Conservation (phyloP, 441 rosid genomes). For the California macrophylla region DNA sequence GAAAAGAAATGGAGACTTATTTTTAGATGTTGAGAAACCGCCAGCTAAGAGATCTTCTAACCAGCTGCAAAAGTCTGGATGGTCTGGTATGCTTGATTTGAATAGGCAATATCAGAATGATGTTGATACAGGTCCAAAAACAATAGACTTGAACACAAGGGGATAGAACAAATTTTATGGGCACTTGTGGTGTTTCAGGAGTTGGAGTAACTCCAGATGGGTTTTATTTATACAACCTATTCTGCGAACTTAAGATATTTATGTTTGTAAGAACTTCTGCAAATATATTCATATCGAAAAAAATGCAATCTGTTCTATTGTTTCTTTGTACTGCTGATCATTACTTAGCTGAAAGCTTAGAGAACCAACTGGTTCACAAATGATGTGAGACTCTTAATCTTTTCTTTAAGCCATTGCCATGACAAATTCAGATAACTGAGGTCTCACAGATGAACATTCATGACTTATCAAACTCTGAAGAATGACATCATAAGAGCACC, state of each 20-base stretch:
- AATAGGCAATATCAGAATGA: constrained; percentile 36
- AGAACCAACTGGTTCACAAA: too few species aligned
- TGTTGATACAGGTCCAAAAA: neutral
- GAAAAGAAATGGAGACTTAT: constrained; percentile 36
- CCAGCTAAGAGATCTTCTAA: constrained; percentile 30
- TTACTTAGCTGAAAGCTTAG: too few species aligned
- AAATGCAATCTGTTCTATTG: neutral
- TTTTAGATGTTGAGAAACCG: constrained; percentile 36
- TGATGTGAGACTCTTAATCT: too few species aligned
- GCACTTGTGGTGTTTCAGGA: too few species aligned
- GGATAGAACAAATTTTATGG: constrained; percentile 20
- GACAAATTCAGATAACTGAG: too few species aligned
- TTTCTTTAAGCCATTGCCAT: too few species aligned
- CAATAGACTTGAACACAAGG: constrained; percentile 41
- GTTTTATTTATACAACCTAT: neutral
- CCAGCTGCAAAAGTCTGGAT: neutral
- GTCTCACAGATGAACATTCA: too few species aligned
- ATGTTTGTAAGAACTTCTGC: neutral
- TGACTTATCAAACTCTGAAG: too few species aligned
- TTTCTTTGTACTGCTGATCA: neutral
- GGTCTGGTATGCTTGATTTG: constrained; percentile 35
- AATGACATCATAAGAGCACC: too few species aligned
- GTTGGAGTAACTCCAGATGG: too few species aligned
- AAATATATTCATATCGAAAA: neutral
- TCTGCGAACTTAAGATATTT: neutral